phyloP scores from a whole-genome alignment of 176 grass and related monocot genomes.

The Saccharum spontaneum region DNA sequence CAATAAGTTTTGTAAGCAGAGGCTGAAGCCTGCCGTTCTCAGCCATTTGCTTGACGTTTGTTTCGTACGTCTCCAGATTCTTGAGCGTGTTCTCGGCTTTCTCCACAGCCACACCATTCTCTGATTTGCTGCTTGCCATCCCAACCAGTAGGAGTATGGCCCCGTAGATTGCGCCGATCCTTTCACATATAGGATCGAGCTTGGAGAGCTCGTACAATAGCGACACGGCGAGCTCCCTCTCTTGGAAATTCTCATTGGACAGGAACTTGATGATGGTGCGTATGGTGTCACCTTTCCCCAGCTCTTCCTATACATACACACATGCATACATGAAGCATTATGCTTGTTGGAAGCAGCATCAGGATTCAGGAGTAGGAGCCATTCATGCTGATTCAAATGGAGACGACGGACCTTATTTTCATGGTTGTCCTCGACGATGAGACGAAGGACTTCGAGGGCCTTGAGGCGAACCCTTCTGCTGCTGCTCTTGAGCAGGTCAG shows the following conservation, averaged over 20 bases:
- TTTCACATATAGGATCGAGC: slow-evolving; percentile 44
- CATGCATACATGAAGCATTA: no score
- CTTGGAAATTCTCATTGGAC: slow-evolving; percentile 62
- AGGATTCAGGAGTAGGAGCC: no score
- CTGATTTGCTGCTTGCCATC: slow-evolving; percentile 68
- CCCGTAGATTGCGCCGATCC: slow-evolving; percentile 65
- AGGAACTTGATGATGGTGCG: slow-evolving; percentile 79
- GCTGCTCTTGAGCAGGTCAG: slow-evolving; percentile 57
- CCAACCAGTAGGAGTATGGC: slow-evolving; percentile 79
- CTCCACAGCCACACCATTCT: slow-evolving; percentile 62
- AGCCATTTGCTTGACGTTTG: slow-evolving; percentile 79
- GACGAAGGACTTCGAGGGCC: slow-evolving; percentile 41
- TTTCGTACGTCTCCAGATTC: slow-evolving; percentile 67
- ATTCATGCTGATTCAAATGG: no score
- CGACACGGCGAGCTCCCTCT: slow-evolving; percentile 68
- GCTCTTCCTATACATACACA: slow-evolving; percentile 12
- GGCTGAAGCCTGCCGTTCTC: slow-evolving; percentile 81
- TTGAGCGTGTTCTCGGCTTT: slow-evolving; percentile 68
- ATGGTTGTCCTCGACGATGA: slow-evolving; percentile 48
- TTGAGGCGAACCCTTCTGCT: slow-evolving; percentile 60
- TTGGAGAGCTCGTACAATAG: slow-evolving; percentile 61
- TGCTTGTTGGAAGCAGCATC: no score
- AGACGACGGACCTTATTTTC: slow-evolving; percentile 44
- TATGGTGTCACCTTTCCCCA: slow-evolving; percentile 66
- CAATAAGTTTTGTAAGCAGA: slow-evolving; percentile 54